phyloP scores from a whole-genome alignment of 2,329 filamentous ascomycete genomes.

The Botrytis fragariae region DNA sequence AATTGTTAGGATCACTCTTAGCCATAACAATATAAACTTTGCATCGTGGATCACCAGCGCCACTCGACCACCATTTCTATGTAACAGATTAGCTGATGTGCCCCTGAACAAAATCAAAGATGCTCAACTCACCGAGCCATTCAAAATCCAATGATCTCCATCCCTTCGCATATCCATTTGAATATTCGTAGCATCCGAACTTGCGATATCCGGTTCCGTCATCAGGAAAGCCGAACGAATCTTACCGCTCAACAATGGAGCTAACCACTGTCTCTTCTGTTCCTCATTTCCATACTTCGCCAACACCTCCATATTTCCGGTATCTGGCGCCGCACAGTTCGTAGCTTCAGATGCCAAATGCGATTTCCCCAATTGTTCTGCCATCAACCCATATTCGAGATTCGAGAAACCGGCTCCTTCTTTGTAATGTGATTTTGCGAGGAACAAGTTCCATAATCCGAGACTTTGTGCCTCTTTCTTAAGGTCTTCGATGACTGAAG shows the following conservation, averaged over 20 bases:
- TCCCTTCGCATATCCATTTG: constrained; percentile 78
- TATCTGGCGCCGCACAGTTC: constrained; percentile 89
- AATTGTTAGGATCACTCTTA: constrained; percentile 76
- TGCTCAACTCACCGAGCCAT: constrained; percentile 64
- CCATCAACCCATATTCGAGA: constrained; percentile 96
- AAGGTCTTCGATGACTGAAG: constrained; percentile 79
- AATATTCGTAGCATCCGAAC: constrained; percentile 91
- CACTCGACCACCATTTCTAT: constrained; percentile 99
- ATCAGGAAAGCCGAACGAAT: constrained; percentile 90
- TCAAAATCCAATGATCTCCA: constrained; percentile 85
- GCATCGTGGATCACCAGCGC: constrained; percentile 89
- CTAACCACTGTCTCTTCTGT: constrained; percentile 82
- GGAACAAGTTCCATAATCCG: constrained; percentile 97
- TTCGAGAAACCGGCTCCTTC: constrained; percentile 94
- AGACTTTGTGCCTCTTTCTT: constrained; percentile 79
- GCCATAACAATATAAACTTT: constrained; percentile 95
- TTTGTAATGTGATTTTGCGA: constrained; percentile 91
- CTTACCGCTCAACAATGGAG: constrained; percentile 76
- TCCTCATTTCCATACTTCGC: constrained; percentile 85
- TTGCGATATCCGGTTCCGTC: constrained; percentile 88
- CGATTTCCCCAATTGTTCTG: constrained; percentile 89
- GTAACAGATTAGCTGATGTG: constrained; percentile 28
- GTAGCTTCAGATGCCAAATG: constrained; percentile 78
- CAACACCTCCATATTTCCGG: constrained; percentile 92
- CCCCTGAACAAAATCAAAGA: not conserved